Evolutionary conservation across 2,329 filamentous ascomycete species (phyloP), one percentile per base, ranked within the genome.

Genomic region (Thielaviopsis ethacetica): DNA sequence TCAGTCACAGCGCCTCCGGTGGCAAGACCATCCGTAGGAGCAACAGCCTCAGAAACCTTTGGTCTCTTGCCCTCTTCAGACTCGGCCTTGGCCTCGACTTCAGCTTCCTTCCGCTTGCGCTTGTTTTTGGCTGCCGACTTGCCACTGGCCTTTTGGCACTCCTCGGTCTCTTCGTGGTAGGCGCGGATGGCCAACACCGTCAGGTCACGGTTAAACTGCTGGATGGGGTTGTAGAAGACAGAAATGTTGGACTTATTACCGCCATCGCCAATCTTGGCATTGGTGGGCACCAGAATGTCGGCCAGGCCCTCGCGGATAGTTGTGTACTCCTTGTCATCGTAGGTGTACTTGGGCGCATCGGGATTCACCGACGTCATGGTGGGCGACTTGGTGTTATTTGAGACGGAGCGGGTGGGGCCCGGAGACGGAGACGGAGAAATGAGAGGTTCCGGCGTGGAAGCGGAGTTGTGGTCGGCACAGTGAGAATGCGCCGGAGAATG

Each of bases 181-280:
- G 87, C 86, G 67, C 88, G 88, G 70, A 98, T 95, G 0, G 89
- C 89, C 15, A 98, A 78, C 26, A 96, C 88, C 62, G 89, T 96
- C 64, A 98, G 72, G 68, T 98, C 93, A 53, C 94, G 86, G 71
- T 98, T 98, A 76, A 97, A 98, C 69, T 98, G 93, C 69, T 98
- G 93, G 58, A 98, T 96, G 0, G 93, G 91, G 66, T 98, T 98
- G 78, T 98, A 98, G 68, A 98, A 98, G 59, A 98, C 94, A 9
- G 60, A 61, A 50, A 62, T 60, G 66, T 91, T 86, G 65, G 84
- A 80, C 47, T 82, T 76, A 65, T 82, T 77, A 56, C 83, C 79
- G 61, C 78, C 74, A 66, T 81, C 79, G 59, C 75, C 71, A 59
- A 71, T 69, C 65, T 70, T 73, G 22, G 71, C 69, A 6, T 71